A percentile compares a stretch with the other conserved stretches of the same genome.
Evolutionary conservation across 768 basidiomycete genomes (phyloP).

Genomic region (Daedaleopsis sinensis): DNA sequence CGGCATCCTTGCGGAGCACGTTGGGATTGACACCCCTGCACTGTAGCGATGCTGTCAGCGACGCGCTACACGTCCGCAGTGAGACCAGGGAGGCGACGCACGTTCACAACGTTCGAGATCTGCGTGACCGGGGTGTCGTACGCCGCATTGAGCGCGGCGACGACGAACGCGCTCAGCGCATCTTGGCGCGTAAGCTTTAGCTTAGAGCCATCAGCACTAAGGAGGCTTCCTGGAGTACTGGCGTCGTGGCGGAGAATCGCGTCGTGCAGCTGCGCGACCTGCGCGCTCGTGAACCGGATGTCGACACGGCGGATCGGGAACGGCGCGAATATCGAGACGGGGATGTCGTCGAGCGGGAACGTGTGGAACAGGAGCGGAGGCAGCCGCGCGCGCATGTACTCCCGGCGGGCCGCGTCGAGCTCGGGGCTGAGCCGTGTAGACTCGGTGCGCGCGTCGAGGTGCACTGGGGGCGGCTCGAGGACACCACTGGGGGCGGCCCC

Average conservation of each 20-base stretch:
- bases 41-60: not conserved
- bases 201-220: not conserved
- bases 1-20: not conserved
- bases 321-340: not conserved
- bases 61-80: not conserved
- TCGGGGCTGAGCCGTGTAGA: not conserved
- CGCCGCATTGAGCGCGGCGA: not conserved
- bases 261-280: not conserved
- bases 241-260: not conserved
- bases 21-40: not conserved
- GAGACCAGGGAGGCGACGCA: not conserved
- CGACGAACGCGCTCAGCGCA: not conserved
- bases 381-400: slow-evolving; percentile 1
- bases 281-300: not conserved
- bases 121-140: not conserved
- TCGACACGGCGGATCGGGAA: slow-evolving; percentile 3
- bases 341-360: slow-evolving; percentile 5
- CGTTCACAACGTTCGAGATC: not conserved
- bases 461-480: not conserved
- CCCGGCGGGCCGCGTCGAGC: not conserved
- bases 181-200: not conserved
- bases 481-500: not conserved
- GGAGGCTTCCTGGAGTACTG: too few species aligned
- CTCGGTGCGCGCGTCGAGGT: not conserved
- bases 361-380: not conserved